phyloP scores from a whole-genome alignment of 2,329 filamentous ascomycete species.

The Venturia oleaginea region DNA sequence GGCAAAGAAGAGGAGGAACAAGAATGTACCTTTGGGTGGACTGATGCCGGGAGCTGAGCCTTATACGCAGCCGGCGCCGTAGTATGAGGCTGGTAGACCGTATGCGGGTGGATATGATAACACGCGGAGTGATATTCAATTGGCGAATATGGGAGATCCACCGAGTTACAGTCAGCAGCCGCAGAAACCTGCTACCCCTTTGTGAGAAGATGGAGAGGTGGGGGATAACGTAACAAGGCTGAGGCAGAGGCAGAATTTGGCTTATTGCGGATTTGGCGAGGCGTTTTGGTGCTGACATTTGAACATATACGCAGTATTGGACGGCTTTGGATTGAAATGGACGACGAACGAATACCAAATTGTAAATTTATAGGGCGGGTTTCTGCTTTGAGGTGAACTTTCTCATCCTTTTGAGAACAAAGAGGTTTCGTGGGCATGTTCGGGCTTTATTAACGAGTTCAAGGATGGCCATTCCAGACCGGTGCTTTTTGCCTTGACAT shows the following conservation, averaged over 20 bases:
- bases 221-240: neutral
- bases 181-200: conserved; percentile 1
- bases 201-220: neutral
- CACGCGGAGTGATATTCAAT: conserved; percentile 8
- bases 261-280: neutral
- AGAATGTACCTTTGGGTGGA: conserved; percentile 9
- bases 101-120: conserved; percentile 5
- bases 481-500: no score
- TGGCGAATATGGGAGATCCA: conserved; percentile 10
- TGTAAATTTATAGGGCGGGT: neutral
- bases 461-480: neutral
- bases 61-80: neutral
- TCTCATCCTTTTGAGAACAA: no score
- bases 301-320: neutral
- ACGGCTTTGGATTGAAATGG: neutral
- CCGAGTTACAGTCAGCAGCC: conserved; percentile 12
- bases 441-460: no score
- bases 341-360: neutral
- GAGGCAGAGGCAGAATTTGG: neutral
- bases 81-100: conserved; percentile 1
- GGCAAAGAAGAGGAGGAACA: neutral
- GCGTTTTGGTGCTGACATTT: neutral
- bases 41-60: neutral
- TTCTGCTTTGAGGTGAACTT: no score
- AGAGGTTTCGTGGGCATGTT: no score